Conservation (phyloP, 495 filamentous ascomycete species). For the Rusavskia elegans region DNA sequence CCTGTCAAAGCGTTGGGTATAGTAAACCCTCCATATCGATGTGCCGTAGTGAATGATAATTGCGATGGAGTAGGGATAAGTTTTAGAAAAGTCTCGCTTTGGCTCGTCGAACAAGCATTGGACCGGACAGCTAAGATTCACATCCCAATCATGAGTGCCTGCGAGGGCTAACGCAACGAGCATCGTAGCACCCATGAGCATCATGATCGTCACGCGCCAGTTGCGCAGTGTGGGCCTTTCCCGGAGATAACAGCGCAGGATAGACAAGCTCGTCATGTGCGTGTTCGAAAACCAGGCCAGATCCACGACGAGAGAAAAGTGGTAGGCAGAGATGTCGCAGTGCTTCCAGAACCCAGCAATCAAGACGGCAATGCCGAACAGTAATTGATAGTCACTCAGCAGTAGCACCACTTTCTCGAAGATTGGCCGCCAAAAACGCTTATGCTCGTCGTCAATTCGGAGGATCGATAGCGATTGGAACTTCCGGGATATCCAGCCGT, state of each 20-base stretch:
- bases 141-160: not conserved
- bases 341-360: conserved; percentile 15
- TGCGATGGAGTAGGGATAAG: not conserved
- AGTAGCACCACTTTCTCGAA: conserved; percentile 10
- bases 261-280: conserved; percentile 9
- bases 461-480: not conserved
- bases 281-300: conserved; percentile 16
- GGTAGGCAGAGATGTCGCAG: conserved; percentile 18
- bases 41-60: not conserved
- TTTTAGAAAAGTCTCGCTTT: not conserved
- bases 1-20: not conserved
- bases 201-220: conserved; percentile 1
- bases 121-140: not conserved
- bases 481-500: not conserved
- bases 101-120: conserved; percentile 1
- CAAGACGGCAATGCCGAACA: conserved; percentile 23
- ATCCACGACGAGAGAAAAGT: conserved; percentile 19
- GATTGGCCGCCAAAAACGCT: conserved; percentile 2
- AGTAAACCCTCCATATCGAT: not conserved
- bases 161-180: not conserved
- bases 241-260: conserved; percentile 1
- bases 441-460: not conserved
- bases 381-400: conserved; percentile 27
- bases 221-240: not conserved
- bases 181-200: conserved; percentile 1